Conservation (phyloP, 345 rosid genomes). For the Schrenkiella parvula region DNA sequence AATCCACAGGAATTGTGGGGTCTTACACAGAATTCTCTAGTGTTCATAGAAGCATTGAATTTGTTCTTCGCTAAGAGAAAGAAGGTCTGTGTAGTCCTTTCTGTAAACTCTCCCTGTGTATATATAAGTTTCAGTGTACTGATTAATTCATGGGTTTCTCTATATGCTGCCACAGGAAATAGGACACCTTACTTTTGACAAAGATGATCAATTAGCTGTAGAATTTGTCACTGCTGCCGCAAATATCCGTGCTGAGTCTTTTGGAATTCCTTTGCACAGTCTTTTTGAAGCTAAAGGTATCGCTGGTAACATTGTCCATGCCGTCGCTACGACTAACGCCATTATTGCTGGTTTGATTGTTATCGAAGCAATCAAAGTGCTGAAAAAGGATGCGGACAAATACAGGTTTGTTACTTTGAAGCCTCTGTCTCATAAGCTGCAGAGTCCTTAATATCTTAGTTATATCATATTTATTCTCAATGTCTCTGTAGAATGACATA, state of each 20-base stretch:
- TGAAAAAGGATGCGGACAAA: slow-evolving; percentile 53
- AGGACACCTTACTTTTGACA: slow-evolving; percentile 89
- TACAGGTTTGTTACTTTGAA: slow-evolving; percentile 58
- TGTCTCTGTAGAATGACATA: slow-evolving; percentile 72
- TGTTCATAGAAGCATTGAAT: slow-evolving; percentile 78
- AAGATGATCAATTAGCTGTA: slow-evolving; percentile 98
- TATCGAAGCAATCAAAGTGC: slow-evolving; percentile 95
- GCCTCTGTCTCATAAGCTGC: not conserved
- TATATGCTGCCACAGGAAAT: slow-evolving; percentile 52
- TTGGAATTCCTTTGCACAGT: slow-evolving; percentile 89
- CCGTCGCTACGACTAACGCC: slow-evolving; percentile 98
- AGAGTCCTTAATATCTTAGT: not conserved
- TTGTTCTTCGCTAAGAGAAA: slow-evolving; percentile 66
- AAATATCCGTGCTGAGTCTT: slow-evolving; percentile 91
- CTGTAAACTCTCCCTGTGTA: slow-evolving; percentile 5
- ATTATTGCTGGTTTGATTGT: slow-evolving; percentile 90
- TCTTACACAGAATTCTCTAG: slow-evolving; percentile 70
- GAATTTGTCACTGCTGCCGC: slow-evolving; percentile 99
- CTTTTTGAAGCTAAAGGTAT: slow-evolving; percentile 99
- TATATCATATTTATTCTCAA: slow-evolving; percentile 1
- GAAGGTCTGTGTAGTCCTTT: slow-evolving; percentile 47
- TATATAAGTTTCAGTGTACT: not conserved
- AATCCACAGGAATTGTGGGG: slow-evolving; percentile 98
- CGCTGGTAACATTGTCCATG: slow-evolving; percentile 98
- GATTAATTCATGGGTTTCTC: not conserved